Conservation (phyloP, 352 stramenopile species). For the Thraustochytrium striatum region DNA sequence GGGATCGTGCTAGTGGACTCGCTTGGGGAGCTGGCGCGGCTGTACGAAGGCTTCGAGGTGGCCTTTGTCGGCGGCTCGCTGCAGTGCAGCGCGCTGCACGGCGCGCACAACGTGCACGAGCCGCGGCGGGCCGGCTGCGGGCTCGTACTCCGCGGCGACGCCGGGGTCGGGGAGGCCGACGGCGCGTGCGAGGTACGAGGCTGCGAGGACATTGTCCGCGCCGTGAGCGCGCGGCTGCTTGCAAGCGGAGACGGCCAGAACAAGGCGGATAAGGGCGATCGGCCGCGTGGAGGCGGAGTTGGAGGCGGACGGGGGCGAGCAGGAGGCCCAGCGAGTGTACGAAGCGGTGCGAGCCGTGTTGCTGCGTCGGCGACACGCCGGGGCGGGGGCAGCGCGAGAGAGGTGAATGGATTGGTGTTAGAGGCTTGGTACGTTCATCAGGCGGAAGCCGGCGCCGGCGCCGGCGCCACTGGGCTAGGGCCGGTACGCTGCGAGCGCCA, state of each 20-base stretch:
- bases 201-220: too few relatives aligned
- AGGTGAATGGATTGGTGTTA: not conserved
- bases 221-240: too few relatives aligned
- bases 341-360: too few relatives aligned
- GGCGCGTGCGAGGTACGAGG: too few relatives aligned
- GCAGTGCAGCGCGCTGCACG: not conserved
- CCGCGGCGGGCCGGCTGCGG: not conserved
- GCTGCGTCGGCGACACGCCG: too few relatives aligned
- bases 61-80: slow-evolving; percentile 36
- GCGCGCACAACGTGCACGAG: slow-evolving; percentile 22
- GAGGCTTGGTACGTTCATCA: not conserved
- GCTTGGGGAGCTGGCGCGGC: not conserved
- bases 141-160: not conserved
- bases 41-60: not conserved
- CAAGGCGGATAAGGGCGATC: too few relatives aligned
- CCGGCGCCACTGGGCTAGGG: too few relatives aligned
- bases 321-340: too few relatives aligned
- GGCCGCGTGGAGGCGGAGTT: too few relatives aligned
- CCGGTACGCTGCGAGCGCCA: not conserved
- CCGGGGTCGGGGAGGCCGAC: not conserved
- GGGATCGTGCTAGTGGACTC: slow-evolving; percentile 25
- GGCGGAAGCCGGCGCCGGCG: not conserved
- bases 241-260: too few relatives aligned
- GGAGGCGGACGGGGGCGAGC: too few relatives aligned
- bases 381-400: not conserved